phyloP scores from a whole-genome alignment of 129 eudicot species.

The Daucus carota region DNA sequence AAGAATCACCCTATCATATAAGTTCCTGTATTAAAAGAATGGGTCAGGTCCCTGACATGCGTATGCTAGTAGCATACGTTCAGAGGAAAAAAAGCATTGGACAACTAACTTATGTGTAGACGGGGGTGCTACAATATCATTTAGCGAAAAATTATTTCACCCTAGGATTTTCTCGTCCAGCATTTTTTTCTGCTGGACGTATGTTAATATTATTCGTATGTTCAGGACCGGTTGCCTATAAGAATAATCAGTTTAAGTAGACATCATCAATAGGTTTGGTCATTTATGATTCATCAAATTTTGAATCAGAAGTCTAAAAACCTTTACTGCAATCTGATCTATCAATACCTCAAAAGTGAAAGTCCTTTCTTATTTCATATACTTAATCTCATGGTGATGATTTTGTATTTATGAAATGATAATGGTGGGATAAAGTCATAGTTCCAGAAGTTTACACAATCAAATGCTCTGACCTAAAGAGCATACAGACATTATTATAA shows the following conservation, averaged over 20 bases:
- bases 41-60: too few species aligned
- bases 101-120: too few species aligned
- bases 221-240: too few species aligned
- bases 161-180: too few species aligned
- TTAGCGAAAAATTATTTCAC: too few species aligned
- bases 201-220: too few species aligned
- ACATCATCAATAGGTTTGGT: neutral
- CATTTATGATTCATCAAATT: neutral
- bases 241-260: neutral
- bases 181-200: too few species aligned
- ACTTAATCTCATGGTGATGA: neutral
- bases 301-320: neutral
- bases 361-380: neutral
- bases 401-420: neutral
- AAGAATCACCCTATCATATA: neutral
- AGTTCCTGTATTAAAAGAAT: too few species aligned
- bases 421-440: neutral
- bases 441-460: conserved; percentile 3
- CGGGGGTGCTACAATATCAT: too few species aligned
- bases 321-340: neutral
- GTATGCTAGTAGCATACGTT: too few species aligned
- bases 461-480: conserved; percentile 2
- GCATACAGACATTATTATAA: neutral
- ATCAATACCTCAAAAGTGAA: neutral
- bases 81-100: too few species aligned